phyloP scores from a whole-genome alignment of 345 rosid species.

The Citrus glauca region DNA sequence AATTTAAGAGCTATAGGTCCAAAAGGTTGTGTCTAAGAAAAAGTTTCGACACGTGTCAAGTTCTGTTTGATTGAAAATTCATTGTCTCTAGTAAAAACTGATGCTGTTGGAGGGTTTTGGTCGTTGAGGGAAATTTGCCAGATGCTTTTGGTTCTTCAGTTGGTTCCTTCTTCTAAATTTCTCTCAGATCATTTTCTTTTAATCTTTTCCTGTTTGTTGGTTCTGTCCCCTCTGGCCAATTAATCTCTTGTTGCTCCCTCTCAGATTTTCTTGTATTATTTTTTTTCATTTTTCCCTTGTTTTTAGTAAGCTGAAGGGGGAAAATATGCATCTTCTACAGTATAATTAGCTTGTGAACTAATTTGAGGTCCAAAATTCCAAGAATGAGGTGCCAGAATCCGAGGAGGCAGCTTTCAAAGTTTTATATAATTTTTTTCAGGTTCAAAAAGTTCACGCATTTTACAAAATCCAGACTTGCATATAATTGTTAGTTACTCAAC shows the following conservation, averaged over 20 bases:
- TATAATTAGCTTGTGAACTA: constrained; percentile 13
- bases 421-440: neutral
- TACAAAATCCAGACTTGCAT: neutral
- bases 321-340: constrained; percentile 9
- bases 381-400: constrained; percentile 7
- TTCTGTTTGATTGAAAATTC: constrained; percentile 26
- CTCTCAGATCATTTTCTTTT: neutral
- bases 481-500: neutral
- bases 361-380: constrained; percentile 11
- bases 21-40: constrained; percentile 3
- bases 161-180: neutral
- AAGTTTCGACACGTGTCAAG: constrained; percentile 41
- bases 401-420: neutral
- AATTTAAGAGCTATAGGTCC: neutral
- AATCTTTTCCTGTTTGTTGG: constrained; percentile 9
- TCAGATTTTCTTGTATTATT: neutral
- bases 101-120: constrained; percentile 3
- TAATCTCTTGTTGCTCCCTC: neutral
- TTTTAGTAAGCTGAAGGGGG: constrained; percentile 4
- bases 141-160: constrained; percentile 10
- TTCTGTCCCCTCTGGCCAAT: constrained; percentile 19
- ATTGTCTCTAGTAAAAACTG: neutral
- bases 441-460: neutral
- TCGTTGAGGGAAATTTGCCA: constrained; percentile 16
- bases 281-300: neutral